A percentile compares a stretch with the other conserved stretches of the same genome.
phyloP scores from a whole-genome alignment of 2,329 filamentous ascomycete species.

The Curvularia sp. region DNA sequence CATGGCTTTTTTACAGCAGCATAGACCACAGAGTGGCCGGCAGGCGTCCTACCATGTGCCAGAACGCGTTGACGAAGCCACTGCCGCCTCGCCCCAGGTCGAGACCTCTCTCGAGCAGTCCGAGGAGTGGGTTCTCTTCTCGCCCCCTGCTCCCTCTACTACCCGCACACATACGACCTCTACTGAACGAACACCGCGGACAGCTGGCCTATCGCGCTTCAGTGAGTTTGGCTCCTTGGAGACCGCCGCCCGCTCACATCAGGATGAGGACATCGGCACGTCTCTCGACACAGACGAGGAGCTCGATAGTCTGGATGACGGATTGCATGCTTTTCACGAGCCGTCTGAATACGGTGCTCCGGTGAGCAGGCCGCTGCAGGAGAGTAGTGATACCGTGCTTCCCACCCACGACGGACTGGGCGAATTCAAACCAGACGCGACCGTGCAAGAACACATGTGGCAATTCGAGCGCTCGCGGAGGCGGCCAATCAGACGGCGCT shows the following conservation, averaged over 20 bases:
- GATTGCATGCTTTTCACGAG: slow-evolving; percentile 85
- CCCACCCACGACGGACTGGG: slow-evolving; percentile 92
- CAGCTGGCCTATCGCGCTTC: slow-evolving; percentile 72
- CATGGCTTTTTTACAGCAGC: slow-evolving; percentile 53
- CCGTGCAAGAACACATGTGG: slow-evolving; percentile 83
- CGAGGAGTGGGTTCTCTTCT: slow-evolving; percentile 97
- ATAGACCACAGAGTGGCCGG: slow-evolving; percentile 46
- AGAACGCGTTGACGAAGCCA: slow-evolving; percentile 33
- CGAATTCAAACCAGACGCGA: slow-evolving; percentile 74
- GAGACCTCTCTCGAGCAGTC: slow-evolving; percentile 69
- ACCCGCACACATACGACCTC: slow-evolving; percentile 72
- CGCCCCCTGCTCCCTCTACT: slow-evolving; percentile 65
- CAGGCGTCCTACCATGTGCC: slow-evolving; percentile 46
- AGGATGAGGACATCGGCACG: slow-evolving; percentile 51
- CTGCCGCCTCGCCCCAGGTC: slow-evolving; percentile 47
- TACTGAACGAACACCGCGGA: slow-evolving; percentile 69
- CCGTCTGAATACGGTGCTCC: slow-evolving; percentile 54
- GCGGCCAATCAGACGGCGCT: slow-evolving; percentile 58
- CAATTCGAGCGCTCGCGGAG: slow-evolving; percentile 79
- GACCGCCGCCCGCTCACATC: slow-evolving; percentile 67
- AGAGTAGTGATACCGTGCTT: slow-evolving; percentile 73
- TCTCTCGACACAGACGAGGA: slow-evolving; percentile 64
- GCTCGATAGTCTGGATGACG: slow-evolving; percentile 91
- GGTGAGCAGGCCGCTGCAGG: slow-evolving; percentile 58
- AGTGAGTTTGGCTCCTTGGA: slow-evolving; percentile 84